Conservation (phyloP, 495 filamentous ascomycete genomes). For the Talaromyces borbonicus region DNA sequence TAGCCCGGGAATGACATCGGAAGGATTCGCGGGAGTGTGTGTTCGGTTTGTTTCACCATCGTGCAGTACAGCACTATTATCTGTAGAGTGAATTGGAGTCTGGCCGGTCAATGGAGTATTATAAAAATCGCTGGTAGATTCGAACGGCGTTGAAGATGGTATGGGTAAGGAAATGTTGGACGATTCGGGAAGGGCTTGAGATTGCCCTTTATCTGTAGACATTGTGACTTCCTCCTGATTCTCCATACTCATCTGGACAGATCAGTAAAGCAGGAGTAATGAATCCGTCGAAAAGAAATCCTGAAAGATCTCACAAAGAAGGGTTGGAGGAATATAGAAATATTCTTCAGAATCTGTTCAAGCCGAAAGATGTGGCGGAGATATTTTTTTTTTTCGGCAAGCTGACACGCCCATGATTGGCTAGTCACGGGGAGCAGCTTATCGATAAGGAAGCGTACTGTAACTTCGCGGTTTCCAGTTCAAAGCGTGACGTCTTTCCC, state of each 20-base stretch:
- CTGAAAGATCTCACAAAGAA: background rate
- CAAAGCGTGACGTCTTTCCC: constrained; percentile 2
- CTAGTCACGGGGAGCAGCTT: constrained; percentile 18
- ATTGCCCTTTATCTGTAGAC: background rate
- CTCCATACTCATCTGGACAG: background rate
- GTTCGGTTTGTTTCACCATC: constrained; percentile 9
- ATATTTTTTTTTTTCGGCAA: constrained; percentile 24
- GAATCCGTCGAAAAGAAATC: background rate
- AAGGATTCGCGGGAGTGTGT: constrained; percentile 9
- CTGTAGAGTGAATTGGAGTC: constrained; percentile 13
- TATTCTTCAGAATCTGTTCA: background rate
- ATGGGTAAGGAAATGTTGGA: background rate
- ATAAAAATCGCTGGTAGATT: constrained; percentile 35
- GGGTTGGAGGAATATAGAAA: background rate
- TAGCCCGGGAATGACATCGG: constrained; percentile 29
- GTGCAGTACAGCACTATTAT: background rate
- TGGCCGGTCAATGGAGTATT: constrained; percentile 25
- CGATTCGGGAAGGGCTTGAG: background rate
- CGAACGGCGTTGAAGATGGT: constrained; percentile 19
- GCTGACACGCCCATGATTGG: constrained; percentile 25
- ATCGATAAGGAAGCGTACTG: constrained; percentile 18
- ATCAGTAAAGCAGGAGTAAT: background rate
- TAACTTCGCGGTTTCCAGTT: no score
- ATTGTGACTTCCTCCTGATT: background rate
- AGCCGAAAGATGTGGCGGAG: constrained; percentile 12